phyloP scores from a whole-genome alignment of 108 stramenopile genomes.

The Pseudonitzschia delicatissima region DNA sequence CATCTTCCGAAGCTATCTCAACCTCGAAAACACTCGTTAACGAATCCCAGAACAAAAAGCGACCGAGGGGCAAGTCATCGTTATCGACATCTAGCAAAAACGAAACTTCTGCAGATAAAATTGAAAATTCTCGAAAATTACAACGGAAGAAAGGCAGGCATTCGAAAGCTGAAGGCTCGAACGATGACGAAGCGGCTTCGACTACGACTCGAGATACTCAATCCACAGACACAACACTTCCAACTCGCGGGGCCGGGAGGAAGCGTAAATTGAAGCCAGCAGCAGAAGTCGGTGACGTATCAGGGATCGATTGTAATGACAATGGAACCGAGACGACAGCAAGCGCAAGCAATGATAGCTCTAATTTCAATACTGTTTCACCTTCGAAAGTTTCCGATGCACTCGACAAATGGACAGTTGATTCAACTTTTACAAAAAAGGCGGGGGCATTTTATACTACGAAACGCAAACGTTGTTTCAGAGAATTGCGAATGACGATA shows the following conservation, averaged over 20 bases:
- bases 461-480: neutral
- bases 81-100: constrained; percentile 3
- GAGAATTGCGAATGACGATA: neutral
- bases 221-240: constrained; percentile 13
- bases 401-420: neutral
- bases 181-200: constrained; percentile 4
- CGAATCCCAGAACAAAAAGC: neutral
- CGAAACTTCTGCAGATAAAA: neutral
- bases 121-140: neutral
- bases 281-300: neutral
- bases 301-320: neutral
- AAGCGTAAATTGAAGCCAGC: neutral
- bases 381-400: neutral
- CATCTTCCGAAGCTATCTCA: neutral
- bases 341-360: neutral
- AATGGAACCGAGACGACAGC: neutral
- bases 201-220: constrained; percentile 12
- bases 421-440: neutral
- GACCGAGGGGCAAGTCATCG: neutral
- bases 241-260: constrained; percentile 5
- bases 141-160: neutral
- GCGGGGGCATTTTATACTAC: neutral
- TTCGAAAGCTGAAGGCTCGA: neutral
- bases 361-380: neutral
- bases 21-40: neutral